Percentiles rank a stretch among this genome's conserved stretches.
Conservation (phyloP, 2,329 filamentous ascomycete genomes). For the Diaporthe eres region DNA sequence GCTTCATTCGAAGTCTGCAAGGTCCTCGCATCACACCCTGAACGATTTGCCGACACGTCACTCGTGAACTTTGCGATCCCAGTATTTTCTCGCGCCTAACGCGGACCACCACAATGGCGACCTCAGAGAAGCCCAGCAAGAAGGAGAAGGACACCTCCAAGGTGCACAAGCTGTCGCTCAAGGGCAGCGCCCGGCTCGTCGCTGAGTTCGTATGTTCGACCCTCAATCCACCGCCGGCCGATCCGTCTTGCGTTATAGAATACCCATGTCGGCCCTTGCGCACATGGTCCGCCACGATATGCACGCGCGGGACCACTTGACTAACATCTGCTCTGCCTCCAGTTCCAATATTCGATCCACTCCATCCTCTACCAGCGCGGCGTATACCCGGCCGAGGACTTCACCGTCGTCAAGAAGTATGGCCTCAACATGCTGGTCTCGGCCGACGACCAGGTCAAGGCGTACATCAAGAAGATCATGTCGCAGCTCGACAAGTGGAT, state of each 20-base stretch:
- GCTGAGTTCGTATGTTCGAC: constrained; percentile 86
- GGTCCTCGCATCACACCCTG: constrained; percentile 21
- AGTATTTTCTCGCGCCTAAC: background rate
- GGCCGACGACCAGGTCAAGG: constrained; percentile 97
- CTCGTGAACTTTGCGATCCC: constrained; percentile 2
- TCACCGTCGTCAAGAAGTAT: constrained; percentile 98
- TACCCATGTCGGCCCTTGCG: too few relatives aligned
- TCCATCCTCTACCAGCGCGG: constrained; percentile 92
- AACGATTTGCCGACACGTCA: constrained; percentile 16
- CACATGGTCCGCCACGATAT: background rate
- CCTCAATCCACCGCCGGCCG: background rate
- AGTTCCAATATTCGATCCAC: constrained; percentile 99
- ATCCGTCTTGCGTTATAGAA: background rate
- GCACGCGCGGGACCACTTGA: constrained; percentile 41
- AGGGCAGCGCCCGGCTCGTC: constrained; percentile 87
- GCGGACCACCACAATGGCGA: constrained; percentile 39
- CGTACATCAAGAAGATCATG: constrained; percentile 99
- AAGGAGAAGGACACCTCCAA: constrained; percentile 82
- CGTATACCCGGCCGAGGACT: constrained; percentile 94
- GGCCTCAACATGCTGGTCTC: constrained; percentile 98
- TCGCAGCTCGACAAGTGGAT: constrained; percentile 98
- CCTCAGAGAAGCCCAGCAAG: constrained; percentile 42
- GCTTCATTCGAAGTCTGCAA: background rate
- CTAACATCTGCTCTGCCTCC: constrained; percentile 11
- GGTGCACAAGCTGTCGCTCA: constrained; percentile 93